These are phyloP conservation scores for Lactarius tabidus DNA, from an alignment of 768 basidiomycete species.

Conservation along the genomic window DNA sequence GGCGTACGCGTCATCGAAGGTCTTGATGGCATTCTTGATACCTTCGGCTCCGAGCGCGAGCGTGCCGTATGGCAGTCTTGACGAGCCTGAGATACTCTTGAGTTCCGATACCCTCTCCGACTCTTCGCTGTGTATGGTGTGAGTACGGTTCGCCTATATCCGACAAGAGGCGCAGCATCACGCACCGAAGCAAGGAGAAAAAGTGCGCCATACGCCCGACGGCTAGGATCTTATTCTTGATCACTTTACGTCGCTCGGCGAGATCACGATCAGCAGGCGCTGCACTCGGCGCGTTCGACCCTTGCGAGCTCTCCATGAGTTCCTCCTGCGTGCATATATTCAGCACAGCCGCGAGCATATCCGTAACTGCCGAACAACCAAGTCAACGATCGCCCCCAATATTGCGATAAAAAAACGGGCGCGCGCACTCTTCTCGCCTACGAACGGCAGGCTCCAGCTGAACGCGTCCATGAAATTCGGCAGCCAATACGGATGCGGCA, in stretches of 20 bases:
- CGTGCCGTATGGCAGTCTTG: conserved; percentile 75
- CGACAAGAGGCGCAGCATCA: conserved; percentile 15
- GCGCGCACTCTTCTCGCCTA: conserved; percentile 90
- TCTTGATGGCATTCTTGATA: conserved; percentile 89
- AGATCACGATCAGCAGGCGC: conserved; percentile 41
- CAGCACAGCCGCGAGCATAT: conserved; percentile 96
- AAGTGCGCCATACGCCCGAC: conserved; percentile 95
- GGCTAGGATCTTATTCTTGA: conserved; percentile 98
- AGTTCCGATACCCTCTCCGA: conserved; percentile 96
- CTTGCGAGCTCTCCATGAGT: conserved; percentile 66
- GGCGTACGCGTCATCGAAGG: conserved; percentile 91
- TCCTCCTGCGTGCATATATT: conserved; percentile 98
- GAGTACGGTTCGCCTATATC: background rate
- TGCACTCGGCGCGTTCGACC: conserved; percentile 26
- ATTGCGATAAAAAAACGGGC: background rate
- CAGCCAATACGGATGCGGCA: conserved; percentile 92
- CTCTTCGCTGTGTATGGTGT: conserved; percentile 65
- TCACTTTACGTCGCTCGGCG: conserved; percentile 78
- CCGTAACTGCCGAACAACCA: conserved; percentile 66
- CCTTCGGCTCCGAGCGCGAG: conserved; percentile 88
- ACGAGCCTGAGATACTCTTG: conserved; percentile 81
- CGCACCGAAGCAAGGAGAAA: conserved; percentile 90
- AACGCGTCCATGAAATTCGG: conserved; percentile 99
- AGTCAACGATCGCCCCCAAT: background rate
- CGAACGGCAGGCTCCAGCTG: conserved; percentile 96